Percentiles rank a stretch among this genome's conserved stretches.
Conservation (phyloP, 2,329 filamentous ascomycete genomes). For the Pyrenophora seminiperda region DNA sequence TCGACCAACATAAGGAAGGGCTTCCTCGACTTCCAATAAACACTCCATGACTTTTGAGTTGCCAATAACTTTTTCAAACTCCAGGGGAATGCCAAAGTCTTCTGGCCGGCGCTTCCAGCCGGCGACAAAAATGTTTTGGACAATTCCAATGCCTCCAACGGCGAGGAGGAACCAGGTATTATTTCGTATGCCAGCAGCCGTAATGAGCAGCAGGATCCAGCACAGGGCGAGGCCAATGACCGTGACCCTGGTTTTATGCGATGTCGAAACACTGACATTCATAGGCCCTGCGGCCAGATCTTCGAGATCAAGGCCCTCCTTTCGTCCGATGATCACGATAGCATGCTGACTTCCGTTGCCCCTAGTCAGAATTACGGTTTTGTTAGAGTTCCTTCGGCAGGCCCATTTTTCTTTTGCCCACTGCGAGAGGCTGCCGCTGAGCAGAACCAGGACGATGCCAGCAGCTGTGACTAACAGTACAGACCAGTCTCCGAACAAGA, state of each 20-base stretch:
- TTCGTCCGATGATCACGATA: slow-evolving; percentile 16
- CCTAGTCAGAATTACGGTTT: slow-evolving; percentile 17
- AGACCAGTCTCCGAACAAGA: slow-evolving; percentile 20
- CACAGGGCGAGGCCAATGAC: slow-evolving; percentile 8
- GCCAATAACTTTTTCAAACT: slow-evolving; percentile 13
- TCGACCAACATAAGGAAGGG: slow-evolving; percentile 13
- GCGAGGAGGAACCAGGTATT: slow-evolving; percentile 29
- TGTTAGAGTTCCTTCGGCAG: slow-evolving; percentile 10
- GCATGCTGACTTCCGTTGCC: slow-evolving; percentile 25
- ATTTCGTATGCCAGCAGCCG: slow-evolving; percentile 14
- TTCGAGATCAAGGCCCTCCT: slow-evolving; percentile 20
- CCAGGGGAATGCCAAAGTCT: slow-evolving; percentile 18
- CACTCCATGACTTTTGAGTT: slow-evolving; percentile 16
- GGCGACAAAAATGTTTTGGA: slow-evolving; percentile 30
- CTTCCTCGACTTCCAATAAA: slow-evolving; percentile 15
- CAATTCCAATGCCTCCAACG: slow-evolving; percentile 28
- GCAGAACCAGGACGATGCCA: slow-evolving; percentile 11
- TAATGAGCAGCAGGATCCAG: slow-evolving; percentile 29
- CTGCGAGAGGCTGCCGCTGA: slow-evolving; percentile 15
- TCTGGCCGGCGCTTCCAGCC: slow-evolving; percentile 17
- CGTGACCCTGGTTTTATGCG: slow-evolving; percentile 10
- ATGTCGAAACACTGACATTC: slow-evolving; percentile 16
- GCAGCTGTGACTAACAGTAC: slow-evolving; percentile 15
- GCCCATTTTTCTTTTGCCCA: slow-evolving; percentile 25
- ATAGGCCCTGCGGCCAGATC: slow-evolving; percentile 18